Conservation (phyloP, 2,329 filamentous ascomycete genomes). For the Pseudonectria foliicola region DNA sequence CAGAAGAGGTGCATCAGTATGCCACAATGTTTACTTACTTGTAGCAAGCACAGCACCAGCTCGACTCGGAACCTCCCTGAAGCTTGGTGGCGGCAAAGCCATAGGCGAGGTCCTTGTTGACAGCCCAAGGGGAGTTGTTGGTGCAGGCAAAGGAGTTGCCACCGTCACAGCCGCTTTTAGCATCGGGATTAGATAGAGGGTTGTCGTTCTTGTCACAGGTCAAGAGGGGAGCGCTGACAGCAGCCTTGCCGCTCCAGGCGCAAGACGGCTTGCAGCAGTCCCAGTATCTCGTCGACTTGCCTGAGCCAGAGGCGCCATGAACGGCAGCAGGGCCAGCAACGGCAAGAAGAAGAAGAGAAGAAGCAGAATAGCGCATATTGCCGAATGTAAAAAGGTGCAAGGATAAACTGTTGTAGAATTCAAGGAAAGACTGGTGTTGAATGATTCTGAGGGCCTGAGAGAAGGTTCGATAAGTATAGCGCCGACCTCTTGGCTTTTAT, state of each 20-base stretch:
- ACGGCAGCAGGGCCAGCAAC: slow-evolving; percentile 16
- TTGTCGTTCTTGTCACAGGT: slow-evolving; percentile 50
- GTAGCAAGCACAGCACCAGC: slow-evolving; percentile 63
- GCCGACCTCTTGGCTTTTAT: slow-evolving; percentile 3
- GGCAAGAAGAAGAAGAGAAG: slow-evolving; percentile 15
- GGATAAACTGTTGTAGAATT: slow-evolving; percentile 7
- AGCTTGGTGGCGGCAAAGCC: slow-evolving; percentile 58
- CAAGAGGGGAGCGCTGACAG: slow-evolving; percentile 41
- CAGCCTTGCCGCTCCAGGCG: slow-evolving; percentile 50
- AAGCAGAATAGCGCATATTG: slow-evolving; percentile 10
- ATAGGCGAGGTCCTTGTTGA: slow-evolving; percentile 52
- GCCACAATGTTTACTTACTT: slow-evolving; percentile 26
- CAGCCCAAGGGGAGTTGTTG: slow-evolving; percentile 54
- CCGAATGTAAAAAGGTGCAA: slow-evolving; percentile 7
- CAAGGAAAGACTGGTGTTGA: slow-evolving; percentile 10
- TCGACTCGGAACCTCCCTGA: slow-evolving; percentile 45
- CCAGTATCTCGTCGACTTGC: slow-evolving; percentile 38
- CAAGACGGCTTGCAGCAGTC: slow-evolving; percentile 69
- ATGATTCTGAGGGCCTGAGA: slow-evolving; percentile 10
- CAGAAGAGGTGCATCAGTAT: neutral
- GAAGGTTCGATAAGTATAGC: slow-evolving; percentile 7
- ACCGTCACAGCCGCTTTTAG: slow-evolving; percentile 47
- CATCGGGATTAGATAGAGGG: slow-evolving; percentile 42
- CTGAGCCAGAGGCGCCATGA: slow-evolving; percentile 21
- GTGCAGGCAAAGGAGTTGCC: slow-evolving; percentile 55